Percentiles rank a stretch among this genome's conserved stretches.
Evolutionary conservation across 2,329 filamentous ascomycete genomes (phyloP).

Genomic region (Fonsecaea pugnacius): DNA sequence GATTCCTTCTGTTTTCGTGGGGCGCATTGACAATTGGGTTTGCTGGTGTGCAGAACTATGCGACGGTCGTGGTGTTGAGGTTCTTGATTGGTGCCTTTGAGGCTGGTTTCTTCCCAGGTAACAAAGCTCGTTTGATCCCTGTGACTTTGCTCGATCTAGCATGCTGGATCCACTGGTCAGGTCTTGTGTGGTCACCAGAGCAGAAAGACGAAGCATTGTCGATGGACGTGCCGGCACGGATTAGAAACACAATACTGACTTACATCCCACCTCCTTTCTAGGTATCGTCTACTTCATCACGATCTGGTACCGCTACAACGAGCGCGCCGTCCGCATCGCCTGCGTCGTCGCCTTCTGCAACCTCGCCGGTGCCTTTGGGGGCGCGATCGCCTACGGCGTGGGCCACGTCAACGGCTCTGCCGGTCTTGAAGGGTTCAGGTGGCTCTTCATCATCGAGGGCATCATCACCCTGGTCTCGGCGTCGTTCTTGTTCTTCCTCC

Average conservation of each 20-base stretch:
- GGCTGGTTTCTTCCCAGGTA: slow-evolving; percentile 53
- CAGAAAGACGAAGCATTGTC: not conserved
- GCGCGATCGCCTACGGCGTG: slow-evolving; percentile 44
- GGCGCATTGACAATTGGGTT: slow-evolving; percentile 55
- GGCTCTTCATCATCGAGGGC: slow-evolving; percentile 41
- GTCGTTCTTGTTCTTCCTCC: slow-evolving; percentile 48
- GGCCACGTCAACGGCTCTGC: slow-evolving; percentile 48
- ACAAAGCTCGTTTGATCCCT: not conserved
- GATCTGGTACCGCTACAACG: slow-evolving; percentile 62
- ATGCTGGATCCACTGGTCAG: not conserved
- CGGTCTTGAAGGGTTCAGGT: slow-evolving; percentile 47
- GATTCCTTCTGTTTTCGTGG: slow-evolving; percentile 57
- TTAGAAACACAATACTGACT: not conserved
- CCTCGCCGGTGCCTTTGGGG: slow-evolving; percentile 59
- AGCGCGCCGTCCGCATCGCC: slow-evolving; percentile 63
- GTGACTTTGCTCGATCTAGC: not conserved
- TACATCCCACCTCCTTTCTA: not conserved
- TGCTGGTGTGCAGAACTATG: slow-evolving; percentile 51
- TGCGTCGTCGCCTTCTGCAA: slow-evolving; percentile 60
- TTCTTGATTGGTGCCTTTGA: slow-evolving; percentile 58
- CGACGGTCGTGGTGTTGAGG: slow-evolving; percentile 51
- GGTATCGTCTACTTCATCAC: slow-evolving; percentile 55
- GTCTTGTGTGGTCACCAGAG: not conserved
- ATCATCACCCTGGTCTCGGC: slow-evolving; percentile 45
- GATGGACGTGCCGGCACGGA: not conserved